Percentiles rank a stretch among this genome's conserved stretches.
Conservation (phyloP, 2,329 filamentous ascomycete species). For the Hymenoscyphus infarciens region DNA sequence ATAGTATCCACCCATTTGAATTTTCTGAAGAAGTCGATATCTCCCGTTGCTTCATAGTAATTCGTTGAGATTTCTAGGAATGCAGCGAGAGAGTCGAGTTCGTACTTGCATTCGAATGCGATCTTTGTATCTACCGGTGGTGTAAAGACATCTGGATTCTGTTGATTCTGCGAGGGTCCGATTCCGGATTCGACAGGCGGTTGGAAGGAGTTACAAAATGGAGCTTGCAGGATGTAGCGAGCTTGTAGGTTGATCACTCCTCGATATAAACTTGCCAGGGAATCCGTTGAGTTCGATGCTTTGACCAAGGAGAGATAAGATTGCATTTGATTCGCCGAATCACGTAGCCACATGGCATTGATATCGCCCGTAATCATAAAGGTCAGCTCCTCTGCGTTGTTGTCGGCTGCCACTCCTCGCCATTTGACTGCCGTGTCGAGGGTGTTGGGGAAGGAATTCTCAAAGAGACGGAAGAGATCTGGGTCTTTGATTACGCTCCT, state of each 20-base stretch:
- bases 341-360: constrained; percentile 86
- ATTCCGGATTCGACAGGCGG: constrained; percentile 74
- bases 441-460: constrained; percentile 72
- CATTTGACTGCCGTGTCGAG: constrained; percentile 70
- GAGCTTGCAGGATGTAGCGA: constrained; percentile 62
- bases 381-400: constrained; percentile 59
- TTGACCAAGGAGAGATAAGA: constrained; percentile 62
- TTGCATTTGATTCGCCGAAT: constrained; percentile 74
- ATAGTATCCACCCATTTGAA: constrained; percentile 71
- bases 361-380: constrained; percentile 60
- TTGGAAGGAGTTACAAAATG: constrained; percentile 90
- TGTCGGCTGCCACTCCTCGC: constrained; percentile 57
- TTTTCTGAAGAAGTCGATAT: constrained; percentile 68
- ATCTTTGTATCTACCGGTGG: constrained; percentile 67
- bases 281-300: constrained; percentile 50
- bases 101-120: constrained; percentile 96
- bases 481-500: constrained; percentile 69
- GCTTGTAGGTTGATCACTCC: constrained; percentile 70
- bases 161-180: constrained; percentile 52
- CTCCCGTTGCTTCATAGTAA: constrained; percentile 71
- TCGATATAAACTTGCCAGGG: constrained; percentile 63
- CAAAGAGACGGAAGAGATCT: constrained; percentile 67
- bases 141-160: constrained; percentile 57
- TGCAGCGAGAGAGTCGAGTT: constrained; percentile 84
- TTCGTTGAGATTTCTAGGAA: constrained; percentile 80